Evolutionary conservation across 768 basidiomycete genomes (phyloP), one percentile per base, ranked within the genome.

Genomic region (Mycena maculata): DNA sequence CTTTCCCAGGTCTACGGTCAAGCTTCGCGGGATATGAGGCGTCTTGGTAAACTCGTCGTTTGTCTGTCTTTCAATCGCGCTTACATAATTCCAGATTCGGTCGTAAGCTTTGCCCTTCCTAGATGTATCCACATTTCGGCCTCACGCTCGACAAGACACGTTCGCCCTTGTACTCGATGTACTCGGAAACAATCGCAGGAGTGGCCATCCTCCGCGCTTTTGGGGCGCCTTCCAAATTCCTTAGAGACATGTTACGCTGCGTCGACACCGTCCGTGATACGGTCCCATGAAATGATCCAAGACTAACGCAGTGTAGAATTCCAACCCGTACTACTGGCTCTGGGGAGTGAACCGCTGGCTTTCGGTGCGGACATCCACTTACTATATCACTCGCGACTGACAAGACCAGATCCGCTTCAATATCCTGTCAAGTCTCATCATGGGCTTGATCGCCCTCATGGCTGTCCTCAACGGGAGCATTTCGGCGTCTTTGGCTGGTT

Each of bases 311-410:
- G 18, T 59, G 25, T 60, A 85, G 83, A 86, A 85, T 64, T 73
- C 88, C 18, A 93, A 88, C 73, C 93, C 93, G 4, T 92, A 89
- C 75, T 95, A 92, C 74, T 96, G 95, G 95, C 91, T 92, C 86
- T 95, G 92, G 93, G 92, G 89, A 81, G 93, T 96, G 20, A 96
- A 95, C 76, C 90, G 95, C 47, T 98, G 96, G 96, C 82, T 96
- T 50, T 92, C 92, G 31, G 87, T 91, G 28, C 4, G 52, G n/a
- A n/a, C n/a, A n/a, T n/a, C n/a, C n/a, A n/a, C n/a, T n/a, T 23
- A 16, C 6, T 22, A 12, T 49, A 13, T n/a, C 23, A 23, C n/a
- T n/a, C 52, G 36, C 25, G 27, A 25, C 47, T 48, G n/a, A 63
- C 33, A 4, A 25, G 11, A 7, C 30, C 20, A 70, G 69, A 71